Evolutionary conservation across 2,329 filamentous ascomycete genomes (phyloP), one percentile per base, ranked within the genome.

Genomic region (Trichoderma atrobrunneum): DNA sequence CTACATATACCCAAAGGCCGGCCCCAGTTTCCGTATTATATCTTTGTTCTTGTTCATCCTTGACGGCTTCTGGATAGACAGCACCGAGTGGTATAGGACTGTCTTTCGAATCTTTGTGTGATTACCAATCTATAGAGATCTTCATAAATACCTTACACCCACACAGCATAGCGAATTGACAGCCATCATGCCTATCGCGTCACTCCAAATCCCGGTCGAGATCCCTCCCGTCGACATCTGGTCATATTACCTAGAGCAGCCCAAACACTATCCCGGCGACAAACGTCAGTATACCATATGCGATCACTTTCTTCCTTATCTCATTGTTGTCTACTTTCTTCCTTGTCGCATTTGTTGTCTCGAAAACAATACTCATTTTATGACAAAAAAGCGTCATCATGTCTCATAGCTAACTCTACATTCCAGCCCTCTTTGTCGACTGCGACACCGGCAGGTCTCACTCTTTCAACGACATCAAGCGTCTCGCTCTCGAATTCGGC

Each of bases 151-250:
- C 12, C 11, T n/a, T 36, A 39, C 21, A 26, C 32, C 12, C 7
- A 8, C 11, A 56, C 30, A 24, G 5, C 34, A 24, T 5, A 21
- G 11, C 21, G 26, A 26, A 18, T 43, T 12, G 14, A 36, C 61
- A 7, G 59, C 60, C 18, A 30, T 16, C n/a, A 97, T 97, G 94
- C 91, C 92, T 73, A 86, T 91, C 77, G 84, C 88, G 61, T 94
- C 93, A 3, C 82, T 84, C 1, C 93, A 90, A 78, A 85, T 89
- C 1, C 80, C 85, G 8, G 77, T 96, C 48, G 84, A 90, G 24
- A 90, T 97, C 54, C 94, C 95, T 0, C 83, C 91, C 76, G 82
- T 91, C 70, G 94, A 97, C 80, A 79, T 97, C 63, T 97, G 93
- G 93, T 87, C 86, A 0, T 90, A 94, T 72, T 83, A 97, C 60